Evolutionary conservation across 805 yeast genomes (phyloP).

Genomic region (Metschnikowia cerradonensis): DNA sequence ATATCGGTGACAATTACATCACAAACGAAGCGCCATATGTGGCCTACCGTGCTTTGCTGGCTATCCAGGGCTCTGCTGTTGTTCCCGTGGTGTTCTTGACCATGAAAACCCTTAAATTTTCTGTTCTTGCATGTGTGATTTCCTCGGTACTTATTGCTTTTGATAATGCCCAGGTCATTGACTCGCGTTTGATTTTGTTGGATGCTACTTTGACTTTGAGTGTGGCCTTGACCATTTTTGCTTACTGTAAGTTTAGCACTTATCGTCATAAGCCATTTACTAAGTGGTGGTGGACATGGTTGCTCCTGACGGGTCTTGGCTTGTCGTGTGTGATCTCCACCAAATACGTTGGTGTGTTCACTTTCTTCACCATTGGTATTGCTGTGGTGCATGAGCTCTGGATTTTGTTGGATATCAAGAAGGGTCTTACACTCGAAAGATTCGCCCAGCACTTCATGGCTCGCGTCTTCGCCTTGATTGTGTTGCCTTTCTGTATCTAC

Average conservation of each 20-base stretch:
- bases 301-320: slow-evolving; percentile 74
- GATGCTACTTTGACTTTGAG: slow-evolving; percentile 86
- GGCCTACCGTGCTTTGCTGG: slow-evolving; percentile 75
- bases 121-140: slow-evolving; percentile 73
- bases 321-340: slow-evolving; percentile 92
- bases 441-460: slow-evolving; percentile 69
- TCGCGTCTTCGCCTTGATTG: slow-evolving; percentile 65
- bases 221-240: slow-evolving; percentile 75
- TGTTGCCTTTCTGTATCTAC: slow-evolving; percentile 78
- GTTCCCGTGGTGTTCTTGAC: slow-evolving; percentile 83
- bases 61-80: slow-evolving; percentile 75
- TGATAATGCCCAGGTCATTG: slow-evolving; percentile 87
- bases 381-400: slow-evolving; percentile 87
- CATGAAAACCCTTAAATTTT: slow-evolving; percentile 78
- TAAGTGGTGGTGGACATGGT: slow-evolving; percentile 82
- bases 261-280: slow-evolving; percentile 67
- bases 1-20: slow-evolving; percentile 78
- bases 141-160: slow-evolving; percentile 73
- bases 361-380: slow-evolving; percentile 80
- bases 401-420: slow-evolving; percentile 71
- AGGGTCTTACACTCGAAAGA: slow-evolving; percentile 56
- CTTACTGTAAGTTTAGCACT: slow-evolving; percentile 72
- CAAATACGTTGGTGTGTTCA: slow-evolving; percentile 92
- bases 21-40: slow-evolving; percentile 80
- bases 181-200: slow-evolving; percentile 83